Evolutionary conservation across 2,329 filamentous ascomycete species (phyloP).

Genomic region (Cercospora sojina): DNA sequence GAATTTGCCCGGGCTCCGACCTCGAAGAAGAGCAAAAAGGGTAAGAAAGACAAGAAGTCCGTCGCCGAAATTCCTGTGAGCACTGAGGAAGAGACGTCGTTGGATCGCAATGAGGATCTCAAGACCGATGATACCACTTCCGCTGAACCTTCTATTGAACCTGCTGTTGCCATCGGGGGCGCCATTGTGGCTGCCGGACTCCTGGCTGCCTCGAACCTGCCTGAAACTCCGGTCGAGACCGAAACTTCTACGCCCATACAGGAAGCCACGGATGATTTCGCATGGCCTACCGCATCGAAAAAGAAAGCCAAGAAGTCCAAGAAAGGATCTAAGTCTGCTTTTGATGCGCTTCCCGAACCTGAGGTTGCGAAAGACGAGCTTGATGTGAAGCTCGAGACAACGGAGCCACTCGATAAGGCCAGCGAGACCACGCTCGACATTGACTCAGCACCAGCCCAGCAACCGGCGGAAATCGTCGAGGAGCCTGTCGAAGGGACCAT

Average conservation of each 20-base stretch:
- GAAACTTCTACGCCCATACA: background rate
- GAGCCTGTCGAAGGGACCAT: background rate
- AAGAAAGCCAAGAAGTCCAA: conserved; percentile 31
- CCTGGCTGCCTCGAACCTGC: background rate
- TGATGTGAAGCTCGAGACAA: background rate
- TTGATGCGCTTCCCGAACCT: background rate
- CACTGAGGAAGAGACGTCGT: background rate
- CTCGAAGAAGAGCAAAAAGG: conserved; percentile 28
- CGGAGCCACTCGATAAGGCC: background rate
- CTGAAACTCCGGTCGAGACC: background rate
- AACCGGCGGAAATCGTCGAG: background rate
- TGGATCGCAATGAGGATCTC: background rate
- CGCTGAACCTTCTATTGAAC: background rate
- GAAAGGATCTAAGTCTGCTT: conserved; percentile 9
- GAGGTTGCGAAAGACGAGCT: background rate
- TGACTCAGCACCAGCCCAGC: background rate
- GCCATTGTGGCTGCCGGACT: conserved; percentile 1
- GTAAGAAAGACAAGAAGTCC: conserved; percentile 26
- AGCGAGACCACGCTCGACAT: background rate
- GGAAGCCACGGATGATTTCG: conserved; percentile 15
- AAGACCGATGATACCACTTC: background rate
- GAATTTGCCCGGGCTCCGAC: conserved; percentile 12
- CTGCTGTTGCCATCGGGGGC: background rate
- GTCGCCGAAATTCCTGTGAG: background rate
- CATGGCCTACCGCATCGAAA: conserved; percentile 8